Percentiles rank a stretch among this genome's conserved stretches.
These are phyloP conservation scores for Gigaspora rosea DNA, from an alignment of 192 early-diverging fungal genomes.

Conservation along the genomic window DNA sequence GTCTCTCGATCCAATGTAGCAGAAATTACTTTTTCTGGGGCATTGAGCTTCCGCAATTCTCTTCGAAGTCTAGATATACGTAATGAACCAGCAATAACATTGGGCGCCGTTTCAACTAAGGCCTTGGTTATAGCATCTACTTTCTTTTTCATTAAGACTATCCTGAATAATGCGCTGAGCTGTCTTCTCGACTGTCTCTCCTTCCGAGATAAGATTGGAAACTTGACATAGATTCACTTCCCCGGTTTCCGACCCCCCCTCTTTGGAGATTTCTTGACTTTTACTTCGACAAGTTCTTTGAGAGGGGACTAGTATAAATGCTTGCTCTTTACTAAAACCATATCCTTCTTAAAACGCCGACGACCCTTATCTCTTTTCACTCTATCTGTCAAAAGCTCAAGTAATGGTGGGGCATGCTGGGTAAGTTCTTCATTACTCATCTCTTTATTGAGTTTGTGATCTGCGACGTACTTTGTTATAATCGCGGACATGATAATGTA, in stretches of 20 bases:
- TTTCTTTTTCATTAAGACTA: conserved; percentile 8
- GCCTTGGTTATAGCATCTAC: not conserved
- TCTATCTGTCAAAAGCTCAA: too few species aligned
- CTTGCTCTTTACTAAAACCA: too few species aligned
- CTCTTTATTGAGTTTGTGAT: not conserved
- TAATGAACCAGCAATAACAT: not conserved
- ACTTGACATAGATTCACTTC: not conserved
- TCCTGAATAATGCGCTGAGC: conserved; percentile 3
- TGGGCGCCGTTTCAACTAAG: not conserved
- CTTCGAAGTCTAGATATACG: not conserved
- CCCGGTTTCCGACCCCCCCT: not conserved
- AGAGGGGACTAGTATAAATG: too few species aligned
- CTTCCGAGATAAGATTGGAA: too few species aligned
- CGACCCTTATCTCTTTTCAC: too few species aligned
- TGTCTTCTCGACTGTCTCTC: not conserved
- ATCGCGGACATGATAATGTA: conserved; percentile 22
- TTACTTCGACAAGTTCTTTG: not conserved
- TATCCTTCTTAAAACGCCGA: too few species aligned
- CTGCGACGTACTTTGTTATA: not conserved
- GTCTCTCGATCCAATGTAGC: not conserved
- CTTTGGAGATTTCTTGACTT: not conserved
- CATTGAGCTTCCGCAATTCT: conserved; percentile 23
- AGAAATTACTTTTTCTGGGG: not conserved
- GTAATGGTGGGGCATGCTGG: not conserved
- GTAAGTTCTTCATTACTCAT: conserved; percentile 3